Percentiles rank a stretch among this genome's conserved stretches.
phyloP scores from a whole-genome alignment of 2,329 filamentous ascomycete species.

The Diaporthe sp. region DNA sequence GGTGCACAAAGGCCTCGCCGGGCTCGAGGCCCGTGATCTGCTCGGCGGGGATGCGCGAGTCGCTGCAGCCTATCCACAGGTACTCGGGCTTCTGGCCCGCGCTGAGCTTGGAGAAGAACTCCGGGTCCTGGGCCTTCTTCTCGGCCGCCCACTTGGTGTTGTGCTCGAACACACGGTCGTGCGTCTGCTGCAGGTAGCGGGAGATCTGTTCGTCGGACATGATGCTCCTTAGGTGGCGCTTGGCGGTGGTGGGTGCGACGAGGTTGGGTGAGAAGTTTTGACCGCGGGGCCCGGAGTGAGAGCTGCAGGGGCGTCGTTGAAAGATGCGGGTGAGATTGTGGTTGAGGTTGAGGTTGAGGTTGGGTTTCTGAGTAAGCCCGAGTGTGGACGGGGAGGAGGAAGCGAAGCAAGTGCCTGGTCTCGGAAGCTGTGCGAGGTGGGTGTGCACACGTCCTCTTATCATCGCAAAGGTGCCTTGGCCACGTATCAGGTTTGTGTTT shows the following conservation, averaged over 20 bases:
- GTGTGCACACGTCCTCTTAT: conserved; percentile 39
- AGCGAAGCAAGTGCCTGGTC: conserved; percentile 18
- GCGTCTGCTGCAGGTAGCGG: conserved; percentile 72
- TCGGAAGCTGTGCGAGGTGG: conserved; percentile 20
- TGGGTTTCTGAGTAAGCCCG: conserved; percentile 25
- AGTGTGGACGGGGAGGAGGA: conserved; percentile 8
- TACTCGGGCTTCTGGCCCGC: conserved; percentile 79
- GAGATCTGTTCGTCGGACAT: conserved; percentile 59
- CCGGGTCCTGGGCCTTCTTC: conserved; percentile 70
- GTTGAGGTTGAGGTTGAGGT: not conserved
- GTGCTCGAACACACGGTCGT: conserved; percentile 78
- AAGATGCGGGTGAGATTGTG: not conserved
- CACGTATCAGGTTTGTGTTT: not conserved
- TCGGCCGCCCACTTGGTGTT: conserved; percentile 76
- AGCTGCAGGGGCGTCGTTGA: conserved; percentile 9
- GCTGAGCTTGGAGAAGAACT: conserved; percentile 75
- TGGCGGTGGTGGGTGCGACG: conserved; percentile 2
- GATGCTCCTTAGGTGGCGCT: conserved; percentile 9
- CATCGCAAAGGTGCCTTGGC: conserved; percentile 34
- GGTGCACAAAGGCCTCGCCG: conserved; percentile 94
- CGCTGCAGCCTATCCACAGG: conserved; percentile 92
- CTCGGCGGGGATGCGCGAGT: conserved; percentile 92
- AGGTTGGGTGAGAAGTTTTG: conserved; percentile 34
- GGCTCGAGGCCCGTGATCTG: conserved; percentile 86
- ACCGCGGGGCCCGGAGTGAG: conserved; percentile 1